These are phyloP conservation scores for Citeromyces matritensis DNA, from an alignment of 805 yeast species.

Conservation along the genomic window DNA sequence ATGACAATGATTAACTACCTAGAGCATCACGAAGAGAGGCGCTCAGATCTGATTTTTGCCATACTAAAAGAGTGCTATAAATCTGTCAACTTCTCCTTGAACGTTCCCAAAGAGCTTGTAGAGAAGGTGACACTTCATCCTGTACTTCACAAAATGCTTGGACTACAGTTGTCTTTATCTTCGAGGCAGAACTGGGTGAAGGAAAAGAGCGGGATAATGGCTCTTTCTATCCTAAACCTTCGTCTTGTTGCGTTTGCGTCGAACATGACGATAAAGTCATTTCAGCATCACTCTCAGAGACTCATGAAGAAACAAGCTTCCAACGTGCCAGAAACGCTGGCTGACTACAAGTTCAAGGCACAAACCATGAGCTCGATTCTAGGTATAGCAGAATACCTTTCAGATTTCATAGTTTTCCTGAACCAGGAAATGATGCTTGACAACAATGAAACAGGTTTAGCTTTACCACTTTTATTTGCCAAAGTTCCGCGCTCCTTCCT, in stretches of 20 bases:
- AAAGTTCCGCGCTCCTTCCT: slow-evolving; percentile 59
- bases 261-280: slow-evolving; percentile 42
- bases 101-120: slow-evolving; percentile 56
- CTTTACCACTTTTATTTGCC: slow-evolving; percentile 43
- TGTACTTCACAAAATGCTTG: slow-evolving; percentile 58
- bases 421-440: slow-evolving; percentile 39
- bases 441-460: slow-evolving; percentile 13
- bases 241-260: slow-evolving; percentile 60
- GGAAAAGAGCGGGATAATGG: slow-evolving; percentile 27
- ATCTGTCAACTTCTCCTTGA: slow-evolving; percentile 61
- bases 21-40: slow-evolving; percentile 22
- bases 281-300: slow-evolving; percentile 47
- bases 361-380: slow-evolving; percentile 47
- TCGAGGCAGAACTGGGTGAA: slow-evolving; percentile 21
- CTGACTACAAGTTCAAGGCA: slow-evolving; percentile 29
- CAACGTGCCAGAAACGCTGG: slow-evolving; percentile 23
- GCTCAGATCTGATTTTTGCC: slow-evolving; percentile 15
- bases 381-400: slow-evolving; percentile 80
- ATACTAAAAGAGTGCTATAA: slow-evolving; percentile 54
- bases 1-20: slow-evolving; percentile 19
- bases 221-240: slow-evolving; percentile 52
- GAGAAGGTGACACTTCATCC: slow-evolving; percentile 67
- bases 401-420: slow-evolving; percentile 59
- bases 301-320: slow-evolving; percentile 40
- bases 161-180: slow-evolving; percentile 58